phyloP scores from a whole-genome alignment of 768 basidiomycete genomes.

The Lactarius quietus region DNA sequence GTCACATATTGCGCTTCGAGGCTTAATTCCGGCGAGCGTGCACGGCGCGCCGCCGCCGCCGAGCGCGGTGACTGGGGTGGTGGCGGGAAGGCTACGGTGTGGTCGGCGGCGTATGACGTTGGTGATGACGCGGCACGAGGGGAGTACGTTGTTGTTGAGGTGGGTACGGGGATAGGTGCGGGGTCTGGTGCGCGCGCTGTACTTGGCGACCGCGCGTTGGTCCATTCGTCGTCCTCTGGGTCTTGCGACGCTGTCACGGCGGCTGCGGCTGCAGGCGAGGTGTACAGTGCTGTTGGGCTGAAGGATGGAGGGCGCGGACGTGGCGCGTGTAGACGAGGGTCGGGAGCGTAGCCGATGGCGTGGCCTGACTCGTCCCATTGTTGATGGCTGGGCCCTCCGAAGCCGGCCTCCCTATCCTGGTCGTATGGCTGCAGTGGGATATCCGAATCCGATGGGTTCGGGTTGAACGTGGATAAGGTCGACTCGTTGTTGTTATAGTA shows the following conservation, averaged over 20 bases:
- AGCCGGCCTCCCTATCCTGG: conserved; percentile 16
- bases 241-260: conserved; percentile 2
- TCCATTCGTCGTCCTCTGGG: conserved; percentile 15
- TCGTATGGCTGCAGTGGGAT: conserved; percentile 42
- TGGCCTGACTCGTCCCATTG: conserved; percentile 50
- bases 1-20: background rate
- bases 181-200: background rate
- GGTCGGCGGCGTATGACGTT: too few relatives aligned
- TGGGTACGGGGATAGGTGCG: background rate
- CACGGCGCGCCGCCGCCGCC: background rate
- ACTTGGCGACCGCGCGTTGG: conserved; percentile 11
- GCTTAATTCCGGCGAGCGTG: background rate
- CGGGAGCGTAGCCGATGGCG: conserved; percentile 46
- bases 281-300: conserved; percentile 11
- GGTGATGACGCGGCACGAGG: too few relatives aligned
- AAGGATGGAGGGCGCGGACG: conserved; percentile 36
- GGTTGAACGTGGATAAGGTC: conserved; percentile 25
- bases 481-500: conserved; percentile 25
- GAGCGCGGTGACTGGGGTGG: background rate
- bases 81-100: background rate
- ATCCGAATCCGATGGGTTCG: conserved; percentile 39
- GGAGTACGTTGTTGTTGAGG: background rate
- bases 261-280: background rate
- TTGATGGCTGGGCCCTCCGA: conserved; percentile 36
- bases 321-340: conserved; percentile 49